phyloP scores from a whole-genome alignment of 1,139 yeast genomes.

The Geotrichum cucujoidarum region DNA sequence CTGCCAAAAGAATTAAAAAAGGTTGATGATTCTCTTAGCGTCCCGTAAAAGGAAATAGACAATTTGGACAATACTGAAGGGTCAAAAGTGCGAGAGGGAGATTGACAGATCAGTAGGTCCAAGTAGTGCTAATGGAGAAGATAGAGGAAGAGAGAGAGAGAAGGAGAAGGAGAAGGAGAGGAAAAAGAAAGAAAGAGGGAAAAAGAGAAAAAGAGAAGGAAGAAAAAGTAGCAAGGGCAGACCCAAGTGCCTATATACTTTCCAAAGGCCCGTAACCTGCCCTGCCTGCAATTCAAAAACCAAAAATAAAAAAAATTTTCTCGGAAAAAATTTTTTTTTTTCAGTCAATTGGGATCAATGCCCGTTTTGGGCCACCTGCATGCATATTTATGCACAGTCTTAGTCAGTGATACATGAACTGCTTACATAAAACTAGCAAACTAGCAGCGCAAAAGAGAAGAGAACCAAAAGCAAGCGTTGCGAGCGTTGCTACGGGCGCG shows the following conservation, averaged over 20 bases:
- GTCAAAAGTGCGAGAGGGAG: neutral
- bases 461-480: too few relatives aligned
- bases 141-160: constrained; percentile 16
- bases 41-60: constrained; percentile 7
- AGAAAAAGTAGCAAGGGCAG: neutral
- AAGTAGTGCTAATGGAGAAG: constrained; percentile 12
- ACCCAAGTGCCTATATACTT: too few relatives aligned
- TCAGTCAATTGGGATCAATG: constrained; percentile 4
- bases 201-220: constrained; percentile 1
- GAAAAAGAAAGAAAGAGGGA: constrained; percentile 2
- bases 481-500: too few relatives aligned
- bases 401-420: neutral
- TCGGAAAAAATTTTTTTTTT: constrained; percentile 1
- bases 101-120: constrained; percentile 11
- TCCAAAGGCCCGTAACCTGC: too few relatives aligned
- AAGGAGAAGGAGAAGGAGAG: constrained; percentile 2
- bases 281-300: neutral
- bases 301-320: too few relatives aligned
- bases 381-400: neutral
- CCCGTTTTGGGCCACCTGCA: constrained; percentile 1
- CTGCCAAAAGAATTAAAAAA: neutral
- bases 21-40: neutral
- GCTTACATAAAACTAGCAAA: constrained; percentile 1
- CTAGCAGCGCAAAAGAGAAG: too few relatives aligned
- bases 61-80: constrained; percentile 8